These are phyloP conservation scores for Streptanthus diversifolius DNA, from an alignment of 345 rosid species.

Conservation along the genomic window DNA sequence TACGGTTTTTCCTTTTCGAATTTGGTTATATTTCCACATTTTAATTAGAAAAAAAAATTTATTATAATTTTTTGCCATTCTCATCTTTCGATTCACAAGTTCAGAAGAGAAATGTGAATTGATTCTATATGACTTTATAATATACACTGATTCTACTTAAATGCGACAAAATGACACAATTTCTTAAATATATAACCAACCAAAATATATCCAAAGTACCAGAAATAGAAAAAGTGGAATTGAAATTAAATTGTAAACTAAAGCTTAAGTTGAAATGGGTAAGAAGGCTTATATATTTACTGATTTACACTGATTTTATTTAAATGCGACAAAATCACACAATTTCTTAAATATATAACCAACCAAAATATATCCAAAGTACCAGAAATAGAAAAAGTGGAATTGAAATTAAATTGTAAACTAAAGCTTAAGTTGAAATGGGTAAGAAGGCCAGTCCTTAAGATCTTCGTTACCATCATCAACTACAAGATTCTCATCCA, in stretches of 20 bases:
- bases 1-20: neutral
- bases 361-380: neutral
- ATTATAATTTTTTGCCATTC: too few relatives aligned
- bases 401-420: neutral
- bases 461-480: conserved; percentile 24
- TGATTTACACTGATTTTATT: neutral
- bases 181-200: neutral
- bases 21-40: neutral
- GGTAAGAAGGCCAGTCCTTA: conserved; percentile 36
- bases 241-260: neutral
- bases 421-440: conserved; percentile 33
- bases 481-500: conserved; percentile 11
- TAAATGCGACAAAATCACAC: neutral
- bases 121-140: neutral
- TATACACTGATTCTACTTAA: neutral
- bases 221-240: neutral
- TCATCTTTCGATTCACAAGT: neutral
- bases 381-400: neutral
- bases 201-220: neutral
- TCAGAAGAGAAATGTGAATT: neutral
- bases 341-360: neutral
- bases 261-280: conserved; percentile 35
- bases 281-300: too few relatives aligned
- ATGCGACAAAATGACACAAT: neutral
- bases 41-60: too few relatives aligned